Evolutionary conservation across 23 red algal species (phyloP).

Genomic region (Gracilaria caudata): DNA sequence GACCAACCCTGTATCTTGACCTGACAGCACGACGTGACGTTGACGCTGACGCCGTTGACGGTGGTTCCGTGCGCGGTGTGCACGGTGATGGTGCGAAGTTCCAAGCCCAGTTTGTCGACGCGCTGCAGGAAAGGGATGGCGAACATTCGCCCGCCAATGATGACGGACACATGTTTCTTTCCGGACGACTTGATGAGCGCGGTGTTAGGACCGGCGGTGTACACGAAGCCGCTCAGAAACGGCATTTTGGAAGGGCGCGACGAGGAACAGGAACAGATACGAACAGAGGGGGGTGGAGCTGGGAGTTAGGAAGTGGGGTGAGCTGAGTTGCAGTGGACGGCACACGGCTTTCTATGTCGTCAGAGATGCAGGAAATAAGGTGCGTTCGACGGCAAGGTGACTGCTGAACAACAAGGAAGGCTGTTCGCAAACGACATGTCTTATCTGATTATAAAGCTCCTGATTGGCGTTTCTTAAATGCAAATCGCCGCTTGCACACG

Average conservation of each 20-base stretch:
- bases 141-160: constrained; percentile 69
- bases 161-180: constrained; percentile 29
- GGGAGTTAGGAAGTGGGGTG: neutral
- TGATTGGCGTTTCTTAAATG: neutral
- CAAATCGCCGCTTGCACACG: too few species aligned
- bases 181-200: constrained; percentile 75
- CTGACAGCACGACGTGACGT: constrained; percentile 64
- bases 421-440: too few species aligned
- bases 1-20: constrained; percentile 78
- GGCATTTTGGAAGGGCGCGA: constrained; percentile 14
- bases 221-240: constrained; percentile 22
- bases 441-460: too few species aligned
- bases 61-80: constrained; percentile 58
- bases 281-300: neutral
- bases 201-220: constrained; percentile 70
- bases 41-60: constrained; percentile 69
- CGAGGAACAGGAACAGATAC: neutral
- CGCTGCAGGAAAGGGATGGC: constrained; percentile 62
- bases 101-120: constrained; percentile 55
- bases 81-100: constrained; percentile 75
- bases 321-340: too few species aligned
- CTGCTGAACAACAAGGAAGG: too few species aligned
- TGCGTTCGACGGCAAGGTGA: too few species aligned
- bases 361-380: too few species aligned
- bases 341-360: too few species aligned